Evolutionary conservation across 192 early-diverging fungal genomes (phyloP), one percentile per base, ranked within the genome.

Genomic region (Globomyces pollinis-pini): DNA sequence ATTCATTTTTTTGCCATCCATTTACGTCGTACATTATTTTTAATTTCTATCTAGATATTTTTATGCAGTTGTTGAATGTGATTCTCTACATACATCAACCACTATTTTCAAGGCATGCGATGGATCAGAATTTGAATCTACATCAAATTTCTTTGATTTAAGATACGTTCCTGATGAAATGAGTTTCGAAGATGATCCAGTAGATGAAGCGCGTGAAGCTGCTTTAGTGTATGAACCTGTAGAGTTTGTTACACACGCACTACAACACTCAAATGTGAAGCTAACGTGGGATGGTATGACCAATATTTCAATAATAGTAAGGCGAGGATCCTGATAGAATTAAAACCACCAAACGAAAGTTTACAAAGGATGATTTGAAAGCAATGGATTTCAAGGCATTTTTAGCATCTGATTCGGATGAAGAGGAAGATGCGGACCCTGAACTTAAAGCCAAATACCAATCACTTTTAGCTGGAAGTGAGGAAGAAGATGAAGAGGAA

Each of bases 271-370:
- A 1, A 88, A 87, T 26, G 90, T 92, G n/a, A 88, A 88, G 67
- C 74, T 98, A 33, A 94, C 91, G 0, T 98, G 95, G 95, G 95
- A 98, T 50, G 81, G 86, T n/a, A n/a, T n/a, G n/a, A n/a, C n/a
- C n/a, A n/a, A n/a, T n/a, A n/a, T n/a, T n/a, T n/a, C n/a, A n/a
- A n/a, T n/a, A n/a, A n/a, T n/a, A n/a, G n/a, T n/a, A n/a, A n/a
- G n/a, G n/a, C 18, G 96, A 98, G 41, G 93, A 94, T 62, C 82
- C 88, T 5, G 87, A 90, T 30, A 81, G 96, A 34, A 74, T 86
- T 13, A 77, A 80, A 38, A 62, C 88, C 13, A 96, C 87, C 1
- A 80, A 88, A 8, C 84, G 87, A 38, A 84, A 84, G 38, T 91
- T 98, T 53, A 88, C 85, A 0, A 86, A 91, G 53, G 85, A 95